These are phyloP conservation scores for Didymella glomerata DNA, from an alignment of 2,329 filamentous ascomycete species.

Conservation along the genomic window DNA sequence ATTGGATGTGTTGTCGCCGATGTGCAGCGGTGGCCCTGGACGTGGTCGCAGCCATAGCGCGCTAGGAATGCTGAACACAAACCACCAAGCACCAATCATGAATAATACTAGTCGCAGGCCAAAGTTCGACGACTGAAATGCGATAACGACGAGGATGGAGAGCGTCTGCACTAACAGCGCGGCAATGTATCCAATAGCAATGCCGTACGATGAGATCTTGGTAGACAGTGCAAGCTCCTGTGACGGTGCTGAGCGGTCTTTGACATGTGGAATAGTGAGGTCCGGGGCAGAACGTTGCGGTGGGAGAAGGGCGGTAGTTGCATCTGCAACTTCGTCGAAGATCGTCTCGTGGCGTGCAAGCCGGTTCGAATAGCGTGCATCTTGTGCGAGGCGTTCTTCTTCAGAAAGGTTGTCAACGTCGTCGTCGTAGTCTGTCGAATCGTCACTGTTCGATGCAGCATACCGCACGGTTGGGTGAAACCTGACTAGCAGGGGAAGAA, in stretches of 20 bases:
- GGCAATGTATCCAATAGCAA: slow-evolving; percentile 91
- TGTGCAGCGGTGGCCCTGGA: slow-evolving; percentile 76
- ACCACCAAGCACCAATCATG: slow-evolving; percentile 91
- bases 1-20: slow-evolving; percentile 37
- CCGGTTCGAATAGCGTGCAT: slow-evolving; percentile 41
- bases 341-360: slow-evolving; percentile 37
- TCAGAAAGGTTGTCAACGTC: slow-evolving; percentile 29
- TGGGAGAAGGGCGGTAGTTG: slow-evolving; percentile 51
- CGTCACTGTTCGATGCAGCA: slow-evolving; percentile 32
- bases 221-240: slow-evolving; percentile 83
- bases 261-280: slow-evolving; percentile 42
- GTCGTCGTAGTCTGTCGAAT: slow-evolving; percentile 42
- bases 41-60: slow-evolving; percentile 87
- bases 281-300: slow-evolving; percentile 33
- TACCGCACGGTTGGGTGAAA: slow-evolving; percentile 72
- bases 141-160: slow-evolving; percentile 75
- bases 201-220: slow-evolving; percentile 88
- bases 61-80: slow-evolving; percentile 86
- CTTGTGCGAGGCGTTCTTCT: slow-evolving; percentile 32
- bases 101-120: slow-evolving; percentile 87
- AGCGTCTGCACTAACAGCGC: slow-evolving; percentile 84
- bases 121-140: slow-evolving; percentile 75
- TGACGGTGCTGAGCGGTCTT: slow-evolving; percentile 56
- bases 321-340: slow-evolving; percentile 43
- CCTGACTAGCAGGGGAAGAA: slow-evolving; percentile 87